These are phyloP conservation scores for Xylaria sp. DNA, from an alignment of 2,329 filamentous ascomycete species.

Conservation along the genomic window DNA sequence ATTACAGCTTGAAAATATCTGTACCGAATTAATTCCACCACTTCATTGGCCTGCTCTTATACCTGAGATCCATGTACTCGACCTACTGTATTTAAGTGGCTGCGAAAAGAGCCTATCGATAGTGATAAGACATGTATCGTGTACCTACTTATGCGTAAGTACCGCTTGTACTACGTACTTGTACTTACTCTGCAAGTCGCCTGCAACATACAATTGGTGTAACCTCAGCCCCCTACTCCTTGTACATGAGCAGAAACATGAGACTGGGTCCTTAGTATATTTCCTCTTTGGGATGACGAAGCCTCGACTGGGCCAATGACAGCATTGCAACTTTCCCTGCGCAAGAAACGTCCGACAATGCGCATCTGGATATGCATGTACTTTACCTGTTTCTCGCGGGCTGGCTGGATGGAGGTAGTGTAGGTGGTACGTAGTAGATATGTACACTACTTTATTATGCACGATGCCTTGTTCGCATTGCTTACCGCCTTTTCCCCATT, in stretches of 20 bases:
- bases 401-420: constrained; percentile 9
- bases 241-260: constrained; percentile 26
- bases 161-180: background rate
- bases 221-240: constrained; percentile 30
- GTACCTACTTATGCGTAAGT: constrained; percentile 18
- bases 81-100: background rate
- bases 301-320: constrained; percentile 28
- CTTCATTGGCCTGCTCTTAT: background rate
- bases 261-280: constrained; percentile 25
- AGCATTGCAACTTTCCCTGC: constrained; percentile 8
- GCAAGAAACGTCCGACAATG: constrained; percentile 32
- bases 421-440: constrained; percentile 3
- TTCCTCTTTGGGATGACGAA: constrained; percentile 37
- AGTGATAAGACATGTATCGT: constrained; percentile 17
- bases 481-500: constrained; percentile 38
- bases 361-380: constrained; percentile 27
- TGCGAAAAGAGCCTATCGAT: constrained; percentile 32
- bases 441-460: background rate
- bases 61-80: background rate
- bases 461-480: constrained; percentile 26
- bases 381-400: constrained; percentile 31
- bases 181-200: constrained; percentile 23
- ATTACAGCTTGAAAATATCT: constrained; percentile 9
- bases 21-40: constrained; percentile 3
- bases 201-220: constrained; percentile 20